Percentiles rank a stretch among this genome's conserved stretches.
phyloP scores from a whole-genome alignment of 495 filamentous ascomycete species.

The Chaetomium fimeti region DNA sequence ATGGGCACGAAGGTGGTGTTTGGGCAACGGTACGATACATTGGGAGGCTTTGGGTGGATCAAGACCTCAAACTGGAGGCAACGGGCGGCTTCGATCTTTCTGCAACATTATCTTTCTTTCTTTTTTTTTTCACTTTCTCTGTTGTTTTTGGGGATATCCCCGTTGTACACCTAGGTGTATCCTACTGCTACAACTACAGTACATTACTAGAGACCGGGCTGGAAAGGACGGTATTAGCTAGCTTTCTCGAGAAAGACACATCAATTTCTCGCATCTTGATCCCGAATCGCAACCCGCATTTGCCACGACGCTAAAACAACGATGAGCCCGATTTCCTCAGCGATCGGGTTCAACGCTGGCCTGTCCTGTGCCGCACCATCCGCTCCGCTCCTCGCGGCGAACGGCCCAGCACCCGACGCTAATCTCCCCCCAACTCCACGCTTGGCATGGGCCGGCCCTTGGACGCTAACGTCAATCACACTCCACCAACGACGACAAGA shows the following conservation, averaged over 20 bases:
- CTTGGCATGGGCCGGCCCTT: neutral
- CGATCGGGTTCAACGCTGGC: neutral
- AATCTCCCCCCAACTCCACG: slow-evolving; percentile 1
- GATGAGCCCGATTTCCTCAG: neutral
- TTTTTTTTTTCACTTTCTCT: neutral
- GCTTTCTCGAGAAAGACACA: slow-evolving; percentile 3
- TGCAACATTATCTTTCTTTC: neutral
- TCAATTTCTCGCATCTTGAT: neutral
- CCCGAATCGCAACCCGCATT: neutral
- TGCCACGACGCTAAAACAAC: neutral
- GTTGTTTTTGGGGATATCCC: neutral
- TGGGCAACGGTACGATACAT: neutral
- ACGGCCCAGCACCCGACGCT: slow-evolving; percentile 8
- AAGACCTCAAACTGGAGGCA: slow-evolving; percentile 1
- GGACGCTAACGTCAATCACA: neutral
- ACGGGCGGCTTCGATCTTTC: slow-evolving; percentile 6
- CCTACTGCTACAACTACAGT: neutral
- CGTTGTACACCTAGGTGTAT: neutral
- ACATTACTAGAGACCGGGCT: slow-evolving; percentile 10
- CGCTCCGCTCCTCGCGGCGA: neutral
- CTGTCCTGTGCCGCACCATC: slow-evolving; percentile 3
- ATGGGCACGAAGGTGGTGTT: slow-evolving; percentile 8
- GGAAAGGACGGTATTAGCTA: neutral
- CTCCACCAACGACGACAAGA: neutral
- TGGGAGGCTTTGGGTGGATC: neutral